Percentiles rank a stretch among this genome's conserved stretches.
Evolutionary conservation across 768 basidiomycete species (phyloP).

Genomic region (Hericium rajendrae): DNA sequence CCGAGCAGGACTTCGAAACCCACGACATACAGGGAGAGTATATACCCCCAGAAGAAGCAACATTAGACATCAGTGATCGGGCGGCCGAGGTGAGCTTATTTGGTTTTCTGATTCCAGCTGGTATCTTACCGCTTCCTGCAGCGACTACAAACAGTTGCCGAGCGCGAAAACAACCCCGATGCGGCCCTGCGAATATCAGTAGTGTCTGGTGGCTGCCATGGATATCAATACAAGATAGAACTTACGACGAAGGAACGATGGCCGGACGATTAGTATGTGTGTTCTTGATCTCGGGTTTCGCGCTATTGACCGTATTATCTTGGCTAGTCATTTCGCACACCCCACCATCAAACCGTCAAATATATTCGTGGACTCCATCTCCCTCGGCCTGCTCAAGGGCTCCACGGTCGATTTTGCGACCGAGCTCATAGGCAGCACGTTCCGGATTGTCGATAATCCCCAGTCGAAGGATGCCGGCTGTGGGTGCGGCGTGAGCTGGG

Average conservation of each 20-base stretch:
- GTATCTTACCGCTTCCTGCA: conserved; percentile 20
- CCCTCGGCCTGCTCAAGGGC: conserved; percentile 77
- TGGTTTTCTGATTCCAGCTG: neutral
- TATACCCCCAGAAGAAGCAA: conserved; percentile 41
- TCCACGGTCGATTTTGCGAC: conserved; percentile 87
- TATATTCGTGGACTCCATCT: conserved; percentile 79
- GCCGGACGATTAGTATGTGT: conserved; percentile 78
- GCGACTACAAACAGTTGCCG: conserved; percentile 71
- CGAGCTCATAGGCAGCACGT: conserved; percentile 90
- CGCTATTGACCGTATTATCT: neutral
- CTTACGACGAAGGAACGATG: conserved; percentile 45
- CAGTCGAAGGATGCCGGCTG: conserved; percentile 86
- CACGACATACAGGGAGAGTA: conserved; percentile 59
- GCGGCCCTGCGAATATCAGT: conserved; percentile 76
- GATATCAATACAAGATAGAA: conserved; percentile 92
- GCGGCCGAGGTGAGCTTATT: conserved; percentile 53
- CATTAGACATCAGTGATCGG: conserved; percentile 55
- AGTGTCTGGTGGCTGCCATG: conserved; percentile 94
- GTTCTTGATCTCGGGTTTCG: neutral
- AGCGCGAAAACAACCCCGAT: conserved; percentile 48
- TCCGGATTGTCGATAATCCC: conserved; percentile 77
- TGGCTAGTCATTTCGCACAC: conserved; percentile 57
- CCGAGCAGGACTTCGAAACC: conserved; percentile 37
- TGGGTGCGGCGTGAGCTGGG: conserved; percentile 96
- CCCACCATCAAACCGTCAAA: conserved; percentile 63